Conservation (phyloP, 306 rosid species). For the Cyamopsis tetragonoloba region DNA sequence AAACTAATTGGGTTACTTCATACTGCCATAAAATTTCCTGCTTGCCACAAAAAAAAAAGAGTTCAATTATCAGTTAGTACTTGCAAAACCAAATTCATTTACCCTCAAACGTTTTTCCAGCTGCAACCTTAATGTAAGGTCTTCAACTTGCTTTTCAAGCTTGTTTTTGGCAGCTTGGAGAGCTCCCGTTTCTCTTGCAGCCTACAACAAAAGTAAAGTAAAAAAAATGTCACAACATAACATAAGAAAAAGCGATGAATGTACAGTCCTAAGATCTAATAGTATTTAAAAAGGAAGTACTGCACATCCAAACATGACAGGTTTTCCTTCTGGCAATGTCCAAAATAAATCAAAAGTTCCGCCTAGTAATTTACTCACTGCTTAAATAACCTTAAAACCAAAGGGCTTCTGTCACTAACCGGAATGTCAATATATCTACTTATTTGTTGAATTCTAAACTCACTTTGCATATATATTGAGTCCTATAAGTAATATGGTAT, state of each 20-base stretch:
- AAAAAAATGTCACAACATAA: not conserved
- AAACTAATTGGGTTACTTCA: not conserved
- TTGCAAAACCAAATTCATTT: constrained; percentile 2
- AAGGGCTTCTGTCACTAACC: not conserved
- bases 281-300: not conserved
- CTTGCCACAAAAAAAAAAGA: not conserved
- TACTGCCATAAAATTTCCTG: not conserved
- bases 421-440: not conserved
- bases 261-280: not conserved
- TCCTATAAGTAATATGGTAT: not conserved
- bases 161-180: constrained; percentile 91
- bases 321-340: not conserved
- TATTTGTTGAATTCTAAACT: not conserved
- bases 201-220: constrained; percentile 46
- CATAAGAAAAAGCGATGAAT: not conserved
- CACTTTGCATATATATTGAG: not conserved
- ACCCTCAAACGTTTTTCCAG: constrained; percentile 90
- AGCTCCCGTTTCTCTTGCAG: constrained; percentile 90
- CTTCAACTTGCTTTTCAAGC: constrained; percentile 88
- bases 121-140: constrained; percentile 72
- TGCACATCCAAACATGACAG: not conserved
- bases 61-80: not conserved
- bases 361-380: constrained; percentile 1
- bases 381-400: not conserved
- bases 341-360: not conserved